These are phyloP conservation scores for Vigna trinervia DNA, from an alignment of 306 rosid species.

Conservation along the genomic window DNA sequence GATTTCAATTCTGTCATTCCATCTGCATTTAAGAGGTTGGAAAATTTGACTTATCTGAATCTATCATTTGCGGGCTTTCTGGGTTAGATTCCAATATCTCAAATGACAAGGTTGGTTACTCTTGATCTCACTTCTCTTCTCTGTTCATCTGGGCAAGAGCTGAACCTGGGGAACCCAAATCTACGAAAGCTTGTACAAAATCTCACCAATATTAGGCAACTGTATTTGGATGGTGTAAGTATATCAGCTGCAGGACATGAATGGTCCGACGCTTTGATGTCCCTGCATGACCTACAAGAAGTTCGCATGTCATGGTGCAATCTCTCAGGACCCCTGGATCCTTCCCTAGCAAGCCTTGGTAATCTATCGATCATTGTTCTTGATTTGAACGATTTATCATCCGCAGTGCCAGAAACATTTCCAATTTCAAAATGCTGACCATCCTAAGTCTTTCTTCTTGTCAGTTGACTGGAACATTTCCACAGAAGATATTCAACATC, in stretches of 20 bases:
- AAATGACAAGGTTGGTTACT: constrained; percentile 48
- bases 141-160: neutral
- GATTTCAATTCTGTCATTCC: constrained; percentile 27
- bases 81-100: constrained; percentile 52
- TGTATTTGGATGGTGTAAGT: constrained; percentile 59
- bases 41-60: constrained; percentile 42
- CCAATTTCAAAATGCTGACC: constrained; percentile 37
- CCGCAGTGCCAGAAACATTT: constrained; percentile 46
- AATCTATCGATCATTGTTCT: constrained; percentile 44
- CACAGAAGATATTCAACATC: constrained; percentile 24
- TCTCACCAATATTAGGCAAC: constrained; percentile 43
- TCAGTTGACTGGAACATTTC: constrained; percentile 50
- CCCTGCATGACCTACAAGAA: constrained; percentile 29
- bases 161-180: constrained; percentile 49
- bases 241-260: constrained; percentile 49
- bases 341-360: constrained; percentile 28
- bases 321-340: constrained; percentile 52
- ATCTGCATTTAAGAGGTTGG: constrained; percentile 9
- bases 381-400: constrained; percentile 40
- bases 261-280: constrained; percentile 52
- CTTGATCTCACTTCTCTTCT: constrained; percentile 48
- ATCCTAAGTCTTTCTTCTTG: constrained; percentile 1
- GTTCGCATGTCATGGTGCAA: constrained; percentile 33
- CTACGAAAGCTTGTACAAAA: constrained; percentile 41
- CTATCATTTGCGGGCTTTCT: constrained; percentile 49